Conservation (phyloP, 768 basidiomycete genomes). For the Pleurotus giganteus region DNA sequence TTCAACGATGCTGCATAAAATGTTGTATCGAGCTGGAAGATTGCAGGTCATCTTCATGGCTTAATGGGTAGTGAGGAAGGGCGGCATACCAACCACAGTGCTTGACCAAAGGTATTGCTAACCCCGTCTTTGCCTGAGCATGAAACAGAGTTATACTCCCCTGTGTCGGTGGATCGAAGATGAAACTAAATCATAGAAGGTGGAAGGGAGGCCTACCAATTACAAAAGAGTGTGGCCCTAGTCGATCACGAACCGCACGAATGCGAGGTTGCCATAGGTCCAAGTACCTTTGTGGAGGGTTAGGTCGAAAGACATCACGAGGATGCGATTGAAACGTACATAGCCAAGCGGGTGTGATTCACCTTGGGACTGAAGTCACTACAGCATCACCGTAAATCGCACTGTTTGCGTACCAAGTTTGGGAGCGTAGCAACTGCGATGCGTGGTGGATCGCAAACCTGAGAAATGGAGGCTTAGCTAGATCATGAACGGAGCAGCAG, state of each 20-base stretch:
- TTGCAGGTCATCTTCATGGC: neutral
- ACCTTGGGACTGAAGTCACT: conserved; percentile 30
- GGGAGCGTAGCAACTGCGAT: conserved; percentile 45
- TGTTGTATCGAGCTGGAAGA: conserved; percentile 38
- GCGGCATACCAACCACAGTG: conserved; percentile 43
- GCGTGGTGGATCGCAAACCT: conserved; percentile 42
- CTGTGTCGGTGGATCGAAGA: conserved; percentile 20
- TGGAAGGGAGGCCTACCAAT: conserved; percentile 32
- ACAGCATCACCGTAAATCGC: neutral
- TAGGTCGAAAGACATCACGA: neutral
- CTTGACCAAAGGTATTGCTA: conserved; percentile 55
- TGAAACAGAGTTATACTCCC: conserved; percentile 56
- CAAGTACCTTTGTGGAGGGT: conserved; percentile 36
- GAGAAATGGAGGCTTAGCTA: neutral
- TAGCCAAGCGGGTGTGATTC: conserved; percentile 49
- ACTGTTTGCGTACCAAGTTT: conserved; percentile 35
- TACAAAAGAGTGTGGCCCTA: conserved; percentile 47
- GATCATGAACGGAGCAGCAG: neutral
- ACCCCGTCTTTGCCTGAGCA: conserved; percentile 49
- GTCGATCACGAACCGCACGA: conserved; percentile 39
- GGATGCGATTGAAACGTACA: conserved; percentile 26
- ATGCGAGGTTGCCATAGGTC: conserved; percentile 57
- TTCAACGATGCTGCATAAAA: conserved; percentile 49
- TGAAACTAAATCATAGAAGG: neutral
- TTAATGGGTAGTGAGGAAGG: neutral